A percentile compares a stretch with the other conserved stretches of the same genome.
Conservation (phyloP, 2,329 filamentous ascomycete species). For the Fusarium sp. region DNA sequence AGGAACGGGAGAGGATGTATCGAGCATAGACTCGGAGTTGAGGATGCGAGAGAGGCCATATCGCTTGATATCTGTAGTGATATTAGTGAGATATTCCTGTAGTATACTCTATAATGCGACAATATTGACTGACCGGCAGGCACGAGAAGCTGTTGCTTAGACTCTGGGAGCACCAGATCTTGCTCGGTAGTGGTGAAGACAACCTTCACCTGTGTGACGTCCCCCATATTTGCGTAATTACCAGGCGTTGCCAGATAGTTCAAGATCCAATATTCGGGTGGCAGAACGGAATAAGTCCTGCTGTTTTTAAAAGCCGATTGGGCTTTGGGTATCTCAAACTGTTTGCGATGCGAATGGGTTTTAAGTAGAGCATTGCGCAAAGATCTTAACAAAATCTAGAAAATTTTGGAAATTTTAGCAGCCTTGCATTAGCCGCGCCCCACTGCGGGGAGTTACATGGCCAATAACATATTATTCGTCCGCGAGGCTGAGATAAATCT, state of each 20-base stretch:
- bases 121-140: slow-evolving; percentile 63
- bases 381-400: slow-evolving; percentile 40
- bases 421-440: slow-evolving; percentile 42
- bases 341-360: slow-evolving; percentile 15
- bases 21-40: slow-evolving; percentile 79
- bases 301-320: slow-evolving; percentile 20
- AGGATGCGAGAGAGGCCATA: slow-evolving; percentile 78
- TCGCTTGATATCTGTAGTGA: slow-evolving; percentile 70
- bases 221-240: slow-evolving; percentile 51
- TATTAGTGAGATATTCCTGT: not conserved
- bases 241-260: not conserved
- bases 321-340: slow-evolving; percentile 34
- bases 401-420: slow-evolving; percentile 46
- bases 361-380: slow-evolving; percentile 23
- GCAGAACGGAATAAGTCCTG: not conserved
- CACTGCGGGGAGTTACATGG: slow-evolving; percentile 39
- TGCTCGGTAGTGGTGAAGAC: slow-evolving; percentile 74
- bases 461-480: slow-evolving; percentile 12
- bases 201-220: slow-evolving; percentile 71
- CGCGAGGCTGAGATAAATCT: slow-evolving; percentile 40
- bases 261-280: not conserved
- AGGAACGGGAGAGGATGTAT: slow-evolving; percentile 74
- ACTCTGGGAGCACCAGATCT: slow-evolving; percentile 72
- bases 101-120: not conserved
- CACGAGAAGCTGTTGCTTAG: slow-evolving; percentile 71